Conservation (phyloP, 78 protist genomes). For the Isochrysis galbana region DNA sequence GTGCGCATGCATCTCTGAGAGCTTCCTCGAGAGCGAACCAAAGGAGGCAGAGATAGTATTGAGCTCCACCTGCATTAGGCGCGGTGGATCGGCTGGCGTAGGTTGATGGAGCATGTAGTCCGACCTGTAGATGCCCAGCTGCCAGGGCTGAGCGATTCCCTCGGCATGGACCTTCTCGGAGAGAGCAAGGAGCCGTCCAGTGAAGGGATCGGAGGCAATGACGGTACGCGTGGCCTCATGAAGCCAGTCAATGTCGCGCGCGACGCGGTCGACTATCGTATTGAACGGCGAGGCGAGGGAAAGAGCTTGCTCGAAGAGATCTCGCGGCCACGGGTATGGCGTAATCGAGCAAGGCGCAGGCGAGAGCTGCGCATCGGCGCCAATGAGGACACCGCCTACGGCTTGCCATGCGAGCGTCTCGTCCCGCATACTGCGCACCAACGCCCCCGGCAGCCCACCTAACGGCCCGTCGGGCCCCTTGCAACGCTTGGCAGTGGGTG, state of each 20-base stretch:
- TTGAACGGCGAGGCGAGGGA: not conserved
- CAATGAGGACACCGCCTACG: not conserved
- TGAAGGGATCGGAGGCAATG: not conserved
- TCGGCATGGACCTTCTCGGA: not conserved
- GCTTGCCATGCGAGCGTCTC: not conserved
- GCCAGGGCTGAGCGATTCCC: not conserved
- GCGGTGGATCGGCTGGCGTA: not conserved
- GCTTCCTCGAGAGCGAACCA: slow-evolving; percentile 50
- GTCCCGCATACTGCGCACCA: not conserved
- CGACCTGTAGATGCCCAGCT: slow-evolving; percentile 17
- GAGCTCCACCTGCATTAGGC: slow-evolving; percentile 60
- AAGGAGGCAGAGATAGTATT: slow-evolving; percentile 89
- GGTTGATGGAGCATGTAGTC: slow-evolving; percentile 2
- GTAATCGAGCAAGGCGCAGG: not conserved
- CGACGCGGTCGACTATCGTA: not conserved
- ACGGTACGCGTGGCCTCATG: no score
- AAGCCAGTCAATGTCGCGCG: not conserved
- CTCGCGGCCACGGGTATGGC: not conserved
- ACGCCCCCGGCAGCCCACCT: not conserved
- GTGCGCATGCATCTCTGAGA: slow-evolving; percentile 61
- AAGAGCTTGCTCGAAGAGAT: not conserved
- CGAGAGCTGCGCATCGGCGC: not conserved
- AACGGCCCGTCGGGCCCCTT: no score
- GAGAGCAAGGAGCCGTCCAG: not conserved
- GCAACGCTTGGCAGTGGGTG: no score